Conservation (phyloP, 495 filamentous ascomycete species). For the Letharia lupina region DNA sequence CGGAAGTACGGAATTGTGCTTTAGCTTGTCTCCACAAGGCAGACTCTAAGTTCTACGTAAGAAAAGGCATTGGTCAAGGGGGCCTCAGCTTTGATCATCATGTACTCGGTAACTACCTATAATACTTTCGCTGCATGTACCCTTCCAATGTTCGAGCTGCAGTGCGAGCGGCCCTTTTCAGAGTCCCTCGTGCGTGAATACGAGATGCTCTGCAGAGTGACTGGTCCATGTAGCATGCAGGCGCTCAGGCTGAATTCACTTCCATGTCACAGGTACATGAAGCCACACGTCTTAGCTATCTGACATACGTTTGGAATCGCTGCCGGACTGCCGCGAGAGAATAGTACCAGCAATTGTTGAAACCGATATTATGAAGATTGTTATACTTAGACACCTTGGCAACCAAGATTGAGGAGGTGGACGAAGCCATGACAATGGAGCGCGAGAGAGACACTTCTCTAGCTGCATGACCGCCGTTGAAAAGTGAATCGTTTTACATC, state of each 20-base stretch:
- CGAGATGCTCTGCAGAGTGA: background rate
- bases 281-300: background rate
- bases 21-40: slow-evolving; percentile 3
- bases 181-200: background rate
- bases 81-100: background rate
- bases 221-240: background rate
- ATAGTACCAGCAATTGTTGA: background rate
- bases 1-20: slow-evolving; percentile 9
- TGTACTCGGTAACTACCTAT: background rate
- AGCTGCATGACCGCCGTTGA: slow-evolving; percentile 1
- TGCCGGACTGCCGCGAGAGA: background rate
- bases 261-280: background rate
- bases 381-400: background rate
- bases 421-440: background rate
- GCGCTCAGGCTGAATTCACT: background rate
- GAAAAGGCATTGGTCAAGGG: background rate
- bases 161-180: background rate
- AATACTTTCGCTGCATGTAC: background rate
- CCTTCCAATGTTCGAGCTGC: background rate
- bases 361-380: background rate
- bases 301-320: background rate
- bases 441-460: background rate
- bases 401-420: background rate
- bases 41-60: background rate
- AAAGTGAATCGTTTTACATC: too few species aligned